Percentiles rank a stretch among this genome's conserved stretches.
Evolutionary conservation across 306 rosid species (phyloP).

Genomic region (Cicer cuneatum): DNA sequence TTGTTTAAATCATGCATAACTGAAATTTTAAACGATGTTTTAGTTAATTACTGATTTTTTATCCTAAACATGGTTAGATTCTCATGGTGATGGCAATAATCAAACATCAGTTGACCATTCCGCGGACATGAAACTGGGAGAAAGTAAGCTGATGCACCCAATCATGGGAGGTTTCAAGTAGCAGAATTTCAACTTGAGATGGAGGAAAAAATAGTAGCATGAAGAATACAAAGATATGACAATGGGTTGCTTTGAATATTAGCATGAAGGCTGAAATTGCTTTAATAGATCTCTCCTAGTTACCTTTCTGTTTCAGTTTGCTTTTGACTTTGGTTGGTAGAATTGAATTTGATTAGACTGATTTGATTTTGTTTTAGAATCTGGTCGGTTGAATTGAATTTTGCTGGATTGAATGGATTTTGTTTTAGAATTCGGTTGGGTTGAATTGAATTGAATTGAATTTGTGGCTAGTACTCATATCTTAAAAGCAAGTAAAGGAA

Average conservation of each 20-base stretch:
- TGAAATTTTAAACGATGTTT: slow-evolving; percentile 9
- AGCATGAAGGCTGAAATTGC: too few species aligned
- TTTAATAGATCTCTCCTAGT: too few species aligned
- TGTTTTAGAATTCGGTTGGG: too few species aligned
- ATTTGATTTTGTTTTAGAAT: too few species aligned
- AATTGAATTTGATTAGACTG: too few species aligned
- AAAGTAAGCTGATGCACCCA: slow-evolving; percentile 31
- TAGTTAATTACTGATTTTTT: slow-evolving; percentile 34
- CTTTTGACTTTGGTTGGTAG: too few species aligned
- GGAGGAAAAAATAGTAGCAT: slow-evolving; percentile 28
- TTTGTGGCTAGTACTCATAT: too few species aligned
- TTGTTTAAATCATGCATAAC: slow-evolving; percentile 11
- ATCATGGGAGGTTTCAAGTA: slow-evolving; percentile 31
- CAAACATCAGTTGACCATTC: slow-evolving; percentile 28
- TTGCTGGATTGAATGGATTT: too few species aligned
- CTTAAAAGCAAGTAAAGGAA: too few species aligned
- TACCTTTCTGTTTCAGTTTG: too few species aligned
- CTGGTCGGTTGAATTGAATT: too few species aligned
- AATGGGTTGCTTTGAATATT: not conserved
- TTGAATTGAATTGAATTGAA: too few species aligned
- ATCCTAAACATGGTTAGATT: slow-evolving; percentile 38
- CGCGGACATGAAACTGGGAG: slow-evolving; percentile 31
- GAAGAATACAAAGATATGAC: not conserved
- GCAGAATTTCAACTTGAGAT: slow-evolving; percentile 19
- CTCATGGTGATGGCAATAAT: slow-evolving; percentile 34